A percentile compares a stretch with the other conserved stretches of the same genome.
These are phyloP conservation scores for Acanthamoeba royreba DNA, from an alignment of 208 protist species.

Conservation along the genomic window DNA sequence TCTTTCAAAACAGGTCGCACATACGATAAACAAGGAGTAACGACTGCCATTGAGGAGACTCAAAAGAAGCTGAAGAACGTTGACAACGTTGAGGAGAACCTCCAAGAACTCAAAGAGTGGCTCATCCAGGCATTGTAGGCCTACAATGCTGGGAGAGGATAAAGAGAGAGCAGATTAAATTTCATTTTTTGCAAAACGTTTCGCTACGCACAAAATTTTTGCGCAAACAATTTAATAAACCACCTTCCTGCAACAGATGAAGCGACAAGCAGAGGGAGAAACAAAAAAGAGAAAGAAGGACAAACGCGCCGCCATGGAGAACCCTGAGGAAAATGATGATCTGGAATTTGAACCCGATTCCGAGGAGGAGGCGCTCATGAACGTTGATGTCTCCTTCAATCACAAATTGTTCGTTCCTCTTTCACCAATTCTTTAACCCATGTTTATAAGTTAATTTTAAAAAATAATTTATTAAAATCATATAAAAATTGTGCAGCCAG, in stretches of 20 bases:
- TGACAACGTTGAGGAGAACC: background rate
- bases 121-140: background rate
- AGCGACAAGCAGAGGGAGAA: background rate
- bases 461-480: background rate
- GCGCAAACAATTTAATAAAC: too few species aligned
- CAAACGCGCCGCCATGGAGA: too few species aligned
- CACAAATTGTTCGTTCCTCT: background rate
- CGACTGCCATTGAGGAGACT: background rate
- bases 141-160: background rate
- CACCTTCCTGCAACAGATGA: background rate
- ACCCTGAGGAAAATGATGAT: background rate
- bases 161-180: background rate
- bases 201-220: too few species aligned
- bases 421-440: background rate
- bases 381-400: background rate
- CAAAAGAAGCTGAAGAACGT: background rate
- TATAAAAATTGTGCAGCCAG: background rate
- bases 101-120: constrained; percentile 33
- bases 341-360: background rate
- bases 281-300: background rate
- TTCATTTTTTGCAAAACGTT: too few species aligned
- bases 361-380: background rate
- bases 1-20: background rate
- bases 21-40: background rate
- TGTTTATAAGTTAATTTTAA: background rate